Conservation (phyloP, 2,329 filamentous ascomycete species). For the Apiospora koreana region DNA sequence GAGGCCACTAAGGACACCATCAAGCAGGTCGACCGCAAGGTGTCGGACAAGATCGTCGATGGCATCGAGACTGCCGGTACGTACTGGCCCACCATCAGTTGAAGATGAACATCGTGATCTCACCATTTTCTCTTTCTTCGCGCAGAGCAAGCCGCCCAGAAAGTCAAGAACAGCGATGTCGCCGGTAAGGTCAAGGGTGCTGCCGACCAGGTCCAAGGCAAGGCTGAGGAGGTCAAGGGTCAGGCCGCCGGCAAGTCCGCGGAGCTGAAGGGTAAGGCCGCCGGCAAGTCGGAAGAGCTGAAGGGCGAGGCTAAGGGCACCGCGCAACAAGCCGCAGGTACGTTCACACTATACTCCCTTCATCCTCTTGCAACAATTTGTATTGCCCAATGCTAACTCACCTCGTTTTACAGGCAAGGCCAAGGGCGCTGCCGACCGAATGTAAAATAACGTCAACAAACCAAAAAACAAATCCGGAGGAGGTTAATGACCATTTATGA, state of each 20-base stretch:
- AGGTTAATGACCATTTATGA: background rate
- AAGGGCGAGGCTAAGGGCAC: conserved; percentile 39
- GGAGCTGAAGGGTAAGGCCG: conserved; percentile 18
- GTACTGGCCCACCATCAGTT: conserved; percentile 34
- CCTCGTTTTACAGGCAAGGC: conserved; percentile 12
- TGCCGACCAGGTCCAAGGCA: conserved; percentile 30
- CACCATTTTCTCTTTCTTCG: background rate
- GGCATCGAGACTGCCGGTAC: conserved; percentile 61
- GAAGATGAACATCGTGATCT: background rate
- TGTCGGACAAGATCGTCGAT: conserved; percentile 62
- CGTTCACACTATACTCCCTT: background rate
- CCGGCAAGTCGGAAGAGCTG: conserved; percentile 26
- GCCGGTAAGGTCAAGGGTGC: conserved; percentile 37
- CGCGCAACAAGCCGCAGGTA: conserved; percentile 16
- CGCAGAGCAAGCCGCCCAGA: conserved; percentile 40
- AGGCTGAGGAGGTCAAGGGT: conserved; percentile 30
- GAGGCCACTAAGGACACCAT: conserved; percentile 61
- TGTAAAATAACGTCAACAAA: conserved; percentile 11
- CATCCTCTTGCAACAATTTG: no score
- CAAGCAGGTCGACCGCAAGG: conserved; percentile 59
- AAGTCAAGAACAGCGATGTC: conserved; percentile 48
- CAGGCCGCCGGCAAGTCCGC: conserved; percentile 29
- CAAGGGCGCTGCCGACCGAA: conserved; percentile 15
- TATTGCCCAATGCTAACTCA: background rate
- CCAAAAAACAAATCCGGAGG: background rate